A percentile compares a stretch with the other conserved stretches of the same genome.
Conservation (phyloP, 768 basidiomycete species). For the Lentinula boryana region DNA sequence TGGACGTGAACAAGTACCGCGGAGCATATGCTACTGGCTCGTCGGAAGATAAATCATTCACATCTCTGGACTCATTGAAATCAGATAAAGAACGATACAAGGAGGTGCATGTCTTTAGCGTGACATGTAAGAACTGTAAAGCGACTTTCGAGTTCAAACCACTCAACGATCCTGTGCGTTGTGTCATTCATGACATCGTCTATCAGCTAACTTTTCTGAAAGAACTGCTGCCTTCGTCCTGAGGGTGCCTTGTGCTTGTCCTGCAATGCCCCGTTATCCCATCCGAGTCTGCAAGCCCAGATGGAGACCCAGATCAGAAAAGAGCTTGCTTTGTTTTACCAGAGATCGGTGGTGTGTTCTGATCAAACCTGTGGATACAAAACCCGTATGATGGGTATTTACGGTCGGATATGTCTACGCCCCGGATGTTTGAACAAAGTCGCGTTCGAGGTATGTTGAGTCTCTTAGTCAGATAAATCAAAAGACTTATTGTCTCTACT, state of each 20-base stretch:
- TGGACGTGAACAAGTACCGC: constrained; percentile 55
- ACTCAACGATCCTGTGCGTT: constrained; percentile 53
- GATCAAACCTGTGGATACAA: constrained; percentile 78
- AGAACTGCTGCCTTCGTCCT: constrained; percentile 64
- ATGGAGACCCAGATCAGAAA: constrained; percentile 82
- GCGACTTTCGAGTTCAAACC: constrained; percentile 51
- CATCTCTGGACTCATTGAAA: constrained; percentile 82
- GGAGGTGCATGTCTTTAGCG: constrained; percentile 61
- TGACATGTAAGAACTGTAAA: constrained; percentile 76
- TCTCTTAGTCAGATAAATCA: not conserved
- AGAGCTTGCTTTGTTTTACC: constrained; percentile 77
- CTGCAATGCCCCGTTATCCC: constrained; percentile 49
- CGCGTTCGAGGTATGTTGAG: constrained; percentile 59
- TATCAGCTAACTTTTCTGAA: constrained; percentile 1
- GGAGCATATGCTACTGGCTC: constrained; percentile 28
- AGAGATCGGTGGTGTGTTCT: constrained; percentile 84
- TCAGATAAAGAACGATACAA: constrained; percentile 86
- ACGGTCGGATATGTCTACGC: constrained; percentile 76
- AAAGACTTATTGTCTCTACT: constrained; percentile 9
- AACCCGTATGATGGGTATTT: constrained; percentile 93
- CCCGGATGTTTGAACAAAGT: constrained; percentile 66
- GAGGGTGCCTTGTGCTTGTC: constrained; percentile 66
- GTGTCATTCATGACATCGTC: constrained; percentile 11
- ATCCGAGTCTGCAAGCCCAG: constrained; percentile 71
- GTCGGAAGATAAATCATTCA: constrained; percentile 61